Evolutionary conservation across 2,329 filamentous ascomycete genomes (phyloP), one percentile per base, ranked within the genome.

Genomic region (Alternaria arbusti): DNA sequence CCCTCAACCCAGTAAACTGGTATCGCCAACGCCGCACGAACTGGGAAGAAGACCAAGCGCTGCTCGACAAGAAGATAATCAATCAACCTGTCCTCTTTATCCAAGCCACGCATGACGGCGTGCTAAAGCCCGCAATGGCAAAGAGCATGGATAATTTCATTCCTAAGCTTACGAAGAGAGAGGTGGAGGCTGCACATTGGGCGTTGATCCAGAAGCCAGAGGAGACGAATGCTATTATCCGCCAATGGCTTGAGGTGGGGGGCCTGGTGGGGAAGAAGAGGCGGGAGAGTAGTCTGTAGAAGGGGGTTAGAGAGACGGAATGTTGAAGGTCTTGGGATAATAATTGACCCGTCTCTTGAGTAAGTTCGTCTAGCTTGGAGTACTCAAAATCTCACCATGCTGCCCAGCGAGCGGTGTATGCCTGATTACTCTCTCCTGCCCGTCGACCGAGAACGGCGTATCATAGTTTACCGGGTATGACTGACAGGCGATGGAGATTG

Each of bases 181-280:
- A 91, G 76, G 90, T 97, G 58, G 80, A 89, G 36, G 86, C 90
- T 0, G 84, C 86, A 17, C 96, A 98, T 80, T 98, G 95, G 95
- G 92, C 90, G 49, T 81, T 97, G 76, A 90, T 88, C 84, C 88
- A 97, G 83, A 87, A 87, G 67, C 86, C 90, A 0, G 86, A 85
- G 22, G 87, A 90, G 71, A 87, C 93, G 4, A 97, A 97, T 79
- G 78, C 76, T 54, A 82, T 89, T 64, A 84, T 97, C 70, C 84
- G 82, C 59, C 84, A 86, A 61, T 97, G 94, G 87, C 69, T 96
- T 64, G 84, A 86, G 62, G 81, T 80, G 15, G 84, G 90, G 46
- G 85, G 84, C 3, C 83, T 84, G 70, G 80, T 63, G 26, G 50
- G 15, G 3, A 54, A 59, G 47, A 57, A 62, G 28, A 30, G 13